phyloP scores from a whole-genome alignment of 208 protist genomes.

The Leishmania arabica region DNA sequence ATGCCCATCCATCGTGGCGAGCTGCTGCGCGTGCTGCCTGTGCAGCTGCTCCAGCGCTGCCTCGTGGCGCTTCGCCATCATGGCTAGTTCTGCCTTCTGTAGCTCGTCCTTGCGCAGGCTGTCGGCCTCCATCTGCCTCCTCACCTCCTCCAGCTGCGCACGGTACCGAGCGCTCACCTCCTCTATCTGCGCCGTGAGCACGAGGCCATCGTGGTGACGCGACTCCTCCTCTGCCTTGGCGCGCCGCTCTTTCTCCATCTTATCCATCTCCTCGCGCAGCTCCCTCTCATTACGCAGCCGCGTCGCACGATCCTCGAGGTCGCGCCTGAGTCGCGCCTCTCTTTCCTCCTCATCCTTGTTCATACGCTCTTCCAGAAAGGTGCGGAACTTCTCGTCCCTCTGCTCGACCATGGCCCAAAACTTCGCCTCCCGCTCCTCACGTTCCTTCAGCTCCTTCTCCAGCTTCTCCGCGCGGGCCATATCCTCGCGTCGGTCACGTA shows the following conservation, averaged over 20 bases:
- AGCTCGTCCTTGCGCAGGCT: conserved; percentile 67
- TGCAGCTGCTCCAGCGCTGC: conserved; percentile 55
- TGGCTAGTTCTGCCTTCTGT: conserved; percentile 58
- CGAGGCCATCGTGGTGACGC: conserved; percentile 59
- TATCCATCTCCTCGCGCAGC: conserved; percentile 63
- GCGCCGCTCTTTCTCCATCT: conserved; percentile 76
- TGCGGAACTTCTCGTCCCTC: conserved; percentile 66
- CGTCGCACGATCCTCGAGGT: conserved; percentile 74
- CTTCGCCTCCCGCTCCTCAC: conserved; percentile 74
- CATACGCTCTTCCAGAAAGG: conserved; percentile 50
- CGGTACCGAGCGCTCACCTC: conserved; percentile 69
- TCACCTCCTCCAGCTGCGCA: conserved; percentile 72
- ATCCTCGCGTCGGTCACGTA: conserved; percentile 70
- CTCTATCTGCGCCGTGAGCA: conserved; percentile 71
- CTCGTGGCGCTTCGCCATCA: conserved; percentile 77
- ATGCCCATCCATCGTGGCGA: conserved; percentile 56
- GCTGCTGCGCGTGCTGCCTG: conserved; percentile 60
- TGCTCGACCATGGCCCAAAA: conserved; percentile 76
- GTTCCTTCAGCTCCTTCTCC: conserved; percentile 67
- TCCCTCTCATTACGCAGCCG: conserved; percentile 71
- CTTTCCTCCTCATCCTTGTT: conserved; percentile 81
- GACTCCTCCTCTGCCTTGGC: conserved; percentile 46
- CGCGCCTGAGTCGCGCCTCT: conserved; percentile 72
- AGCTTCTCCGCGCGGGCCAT: conserved; percentile 59
- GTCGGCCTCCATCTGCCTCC: conserved; percentile 67